Evolutionary conservation across 2,329 filamentous ascomycete species (phyloP).

Genomic region (Neoarthrinium moseri): DNA sequence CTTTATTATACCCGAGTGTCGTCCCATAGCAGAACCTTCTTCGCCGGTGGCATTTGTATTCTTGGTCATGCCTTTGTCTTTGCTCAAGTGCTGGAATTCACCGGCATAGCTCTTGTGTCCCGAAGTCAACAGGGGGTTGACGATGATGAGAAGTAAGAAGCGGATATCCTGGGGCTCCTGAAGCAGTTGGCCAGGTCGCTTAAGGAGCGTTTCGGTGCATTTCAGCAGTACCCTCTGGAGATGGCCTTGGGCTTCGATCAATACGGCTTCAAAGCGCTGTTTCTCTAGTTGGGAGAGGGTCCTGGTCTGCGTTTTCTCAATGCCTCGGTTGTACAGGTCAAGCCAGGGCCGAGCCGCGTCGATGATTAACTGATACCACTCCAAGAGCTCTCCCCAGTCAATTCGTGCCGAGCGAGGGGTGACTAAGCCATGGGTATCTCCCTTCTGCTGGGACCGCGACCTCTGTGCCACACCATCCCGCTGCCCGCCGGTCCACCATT

Average conservation of each 20-base stretch:
- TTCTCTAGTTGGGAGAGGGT: slow-evolving; percentile 34
- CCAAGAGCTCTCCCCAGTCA: slow-evolving; percentile 68
- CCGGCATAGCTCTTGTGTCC: slow-evolving; percentile 39
- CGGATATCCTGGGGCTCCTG: slow-evolving; percentile 68
- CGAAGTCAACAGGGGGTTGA: slow-evolving; percentile 72
- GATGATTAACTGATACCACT: slow-evolving; percentile 73
- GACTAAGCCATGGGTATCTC: slow-evolving; percentile 39
- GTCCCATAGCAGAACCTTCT: slow-evolving; percentile 48
- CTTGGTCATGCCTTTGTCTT: slow-evolving; percentile 4
- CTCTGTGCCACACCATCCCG: slow-evolving; percentile 33
- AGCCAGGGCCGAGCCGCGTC: slow-evolving; percentile 69
- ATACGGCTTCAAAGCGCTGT: slow-evolving; percentile 44
- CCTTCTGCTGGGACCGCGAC: slow-evolving; percentile 31
- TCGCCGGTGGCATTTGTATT: slow-evolving; percentile 10
- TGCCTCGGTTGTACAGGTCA: slow-evolving; percentile 55
- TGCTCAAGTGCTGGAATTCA: slow-evolving; percentile 32
- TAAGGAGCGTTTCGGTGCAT: slow-evolving; percentile 74
- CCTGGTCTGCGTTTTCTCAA: slow-evolving; percentile 30
- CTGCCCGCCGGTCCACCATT: slow-evolving; percentile 73
- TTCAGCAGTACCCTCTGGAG: slow-evolving; percentile 71
- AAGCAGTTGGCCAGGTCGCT: slow-evolving; percentile 71
- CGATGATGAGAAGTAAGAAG: slow-evolving; percentile 75
- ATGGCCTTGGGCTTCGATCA: slow-evolving; percentile 63
- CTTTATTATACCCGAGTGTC: slow-evolving; percentile 83
- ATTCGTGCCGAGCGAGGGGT: slow-evolving; percentile 65